phyloP scores from a whole-genome alignment of 768 basidiomycete species.

The Clitopilus passeckerianus region DNA sequence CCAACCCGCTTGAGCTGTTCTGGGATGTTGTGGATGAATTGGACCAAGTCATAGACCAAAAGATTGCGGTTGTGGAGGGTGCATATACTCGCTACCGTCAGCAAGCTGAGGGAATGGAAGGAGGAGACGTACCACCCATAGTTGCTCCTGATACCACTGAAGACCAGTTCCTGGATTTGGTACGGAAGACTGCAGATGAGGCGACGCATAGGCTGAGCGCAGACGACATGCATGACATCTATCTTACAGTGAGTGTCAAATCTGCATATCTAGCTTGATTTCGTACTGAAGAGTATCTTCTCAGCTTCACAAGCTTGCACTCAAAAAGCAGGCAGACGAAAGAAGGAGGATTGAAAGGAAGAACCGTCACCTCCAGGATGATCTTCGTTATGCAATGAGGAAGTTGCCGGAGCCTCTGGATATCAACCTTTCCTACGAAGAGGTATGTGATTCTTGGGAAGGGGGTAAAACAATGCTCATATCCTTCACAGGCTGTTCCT shows the following conservation, averaged over 20 bases:
- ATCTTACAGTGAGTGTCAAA: constrained; percentile 47
- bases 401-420: constrained; percentile 84
- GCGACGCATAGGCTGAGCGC: constrained; percentile 40
- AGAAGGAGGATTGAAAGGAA: constrained; percentile 80
- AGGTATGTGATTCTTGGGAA: constrained; percentile 43
- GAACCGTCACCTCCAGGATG: constrained; percentile 87
- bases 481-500: constrained; percentile 51
- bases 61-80: constrained; percentile 63
- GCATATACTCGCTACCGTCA: constrained; percentile 50
- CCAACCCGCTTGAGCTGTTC: constrained; percentile 92
- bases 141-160: constrained; percentile 56
- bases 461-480: constrained; percentile 1
- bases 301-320: constrained; percentile 68
- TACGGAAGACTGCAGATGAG: constrained; percentile 54
- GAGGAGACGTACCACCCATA: constrained; percentile 10
- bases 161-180: constrained; percentile 53
- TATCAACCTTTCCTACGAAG: constrained; percentile 70
- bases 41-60: constrained; percentile 80
- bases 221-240: constrained; percentile 56
- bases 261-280: background rate
- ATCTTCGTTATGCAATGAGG: constrained; percentile 91
- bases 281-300: constrained; percentile 1
- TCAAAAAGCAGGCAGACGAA: constrained; percentile 81
- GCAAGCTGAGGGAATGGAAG: constrained; percentile 20
- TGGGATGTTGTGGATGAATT: constrained; percentile 90